A percentile compares a stretch with the other conserved stretches of the same genome.
These are phyloP conservation scores for Penicillium daleae DNA, from an alignment of 495 filamentous ascomycete species.

Conservation along the genomic window DNA sequence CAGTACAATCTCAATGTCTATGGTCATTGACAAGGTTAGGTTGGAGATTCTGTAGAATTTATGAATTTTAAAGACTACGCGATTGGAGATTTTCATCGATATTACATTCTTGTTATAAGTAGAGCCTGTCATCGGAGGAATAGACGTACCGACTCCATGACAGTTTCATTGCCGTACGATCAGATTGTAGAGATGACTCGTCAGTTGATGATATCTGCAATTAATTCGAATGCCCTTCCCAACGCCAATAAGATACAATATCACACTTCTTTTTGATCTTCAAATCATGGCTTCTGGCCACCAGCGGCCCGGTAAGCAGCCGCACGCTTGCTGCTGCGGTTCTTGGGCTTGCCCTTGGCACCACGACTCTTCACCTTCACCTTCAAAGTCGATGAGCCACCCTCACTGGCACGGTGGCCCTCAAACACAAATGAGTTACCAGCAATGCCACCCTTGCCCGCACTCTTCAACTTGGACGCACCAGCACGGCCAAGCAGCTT, in stretches of 20 bases:
- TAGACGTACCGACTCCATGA: no score
- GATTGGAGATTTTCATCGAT: no score
- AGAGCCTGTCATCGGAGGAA: no score
- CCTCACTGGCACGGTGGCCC: constrained; percentile 76
- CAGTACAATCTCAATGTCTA: no score
- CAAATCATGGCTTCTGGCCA: constrained; percentile 44
- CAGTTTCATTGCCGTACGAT: not conserved
- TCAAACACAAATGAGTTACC: constrained; percentile 81
- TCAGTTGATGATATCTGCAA: constrained; percentile 21
- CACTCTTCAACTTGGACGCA: constrained; percentile 63
- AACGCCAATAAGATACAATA: constrained; percentile 30
- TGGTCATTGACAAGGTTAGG: no score
- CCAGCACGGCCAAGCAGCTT: constrained; percentile 84
- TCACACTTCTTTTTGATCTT: constrained; percentile 17
- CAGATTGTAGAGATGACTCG: constrained; percentile 9
- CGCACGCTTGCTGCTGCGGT: constrained; percentile 58
- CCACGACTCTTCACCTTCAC: constrained; percentile 62
- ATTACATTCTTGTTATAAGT: no score
- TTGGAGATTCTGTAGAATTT: no score
- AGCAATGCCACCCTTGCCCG: constrained; percentile 37
- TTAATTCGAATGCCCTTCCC: constrained; percentile 28
- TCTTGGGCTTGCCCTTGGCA: constrained; percentile 56
- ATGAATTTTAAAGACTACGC: no score
- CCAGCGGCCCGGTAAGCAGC: constrained; percentile 67
- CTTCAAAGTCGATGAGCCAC: constrained; percentile 65